Evolutionary conservation across 345 rosid genomes (phyloP).

Genomic region (Hibiscus tridactylites): DNA sequence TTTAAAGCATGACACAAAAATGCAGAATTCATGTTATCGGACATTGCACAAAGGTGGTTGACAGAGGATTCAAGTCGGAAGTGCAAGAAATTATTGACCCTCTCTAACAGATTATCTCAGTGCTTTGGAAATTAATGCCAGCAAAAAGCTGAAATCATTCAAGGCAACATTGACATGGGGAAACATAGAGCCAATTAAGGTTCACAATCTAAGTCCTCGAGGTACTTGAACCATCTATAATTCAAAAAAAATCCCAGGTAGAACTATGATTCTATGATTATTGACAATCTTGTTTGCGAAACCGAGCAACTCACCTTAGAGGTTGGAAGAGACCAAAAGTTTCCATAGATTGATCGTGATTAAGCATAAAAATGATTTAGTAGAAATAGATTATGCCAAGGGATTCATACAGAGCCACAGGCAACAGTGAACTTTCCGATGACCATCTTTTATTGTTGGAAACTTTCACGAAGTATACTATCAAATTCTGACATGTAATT

Average conservation of each 20-base stretch:
- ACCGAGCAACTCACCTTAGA: neutral
- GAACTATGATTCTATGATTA: too few relatives aligned
- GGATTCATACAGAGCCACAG: neutral
- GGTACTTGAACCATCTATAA: neutral
- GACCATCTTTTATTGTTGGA: neutral
- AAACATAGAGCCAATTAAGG: neutral
- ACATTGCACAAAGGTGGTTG: neutral
- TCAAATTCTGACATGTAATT: neutral
- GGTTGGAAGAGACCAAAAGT: neutral
- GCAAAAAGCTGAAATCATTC: neutral
- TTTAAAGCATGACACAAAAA: neutral
- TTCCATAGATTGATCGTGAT: neutral
- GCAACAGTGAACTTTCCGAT: neutral
- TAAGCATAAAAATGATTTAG: neutral
- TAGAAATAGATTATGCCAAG: neutral
- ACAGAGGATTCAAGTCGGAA: neutral
- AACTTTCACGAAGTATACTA: neutral
- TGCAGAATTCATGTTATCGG: neutral
- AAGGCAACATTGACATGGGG: neutral
- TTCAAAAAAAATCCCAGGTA: too few relatives aligned
- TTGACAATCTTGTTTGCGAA: neutral
- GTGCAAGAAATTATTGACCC: neutral
- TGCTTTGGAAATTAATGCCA: neutral
- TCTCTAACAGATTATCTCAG: neutral
- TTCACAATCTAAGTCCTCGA: neutral